Conservation (phyloP, 2,329 filamentous ascomycete genomes). For the Cladosporium sphaerospermum region DNA sequence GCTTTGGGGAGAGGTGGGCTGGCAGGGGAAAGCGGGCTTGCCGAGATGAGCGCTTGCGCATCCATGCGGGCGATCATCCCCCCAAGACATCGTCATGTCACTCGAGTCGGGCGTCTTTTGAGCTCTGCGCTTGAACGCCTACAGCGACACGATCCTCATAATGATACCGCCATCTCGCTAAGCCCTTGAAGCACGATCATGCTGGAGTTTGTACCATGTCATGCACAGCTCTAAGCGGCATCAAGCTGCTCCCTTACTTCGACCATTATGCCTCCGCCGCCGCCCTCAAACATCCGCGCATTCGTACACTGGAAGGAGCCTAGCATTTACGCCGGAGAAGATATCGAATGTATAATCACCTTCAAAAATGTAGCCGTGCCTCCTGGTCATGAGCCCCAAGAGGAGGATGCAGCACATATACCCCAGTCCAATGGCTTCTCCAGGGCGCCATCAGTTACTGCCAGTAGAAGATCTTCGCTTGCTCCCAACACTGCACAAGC, state of each 20-base stretch:
- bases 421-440: slow-evolving; percentile 29
- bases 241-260: slow-evolving; percentile 10
- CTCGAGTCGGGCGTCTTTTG: too few species aligned
- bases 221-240: slow-evolving; percentile 3
- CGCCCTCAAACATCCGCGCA: slow-evolving; percentile 74
- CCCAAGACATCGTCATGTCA: too few species aligned
- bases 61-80: too few species aligned
- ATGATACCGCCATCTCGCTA: neutral
- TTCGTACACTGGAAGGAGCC: slow-evolving; percentile 93
- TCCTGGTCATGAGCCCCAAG: slow-evolving; percentile 35
- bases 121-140: too few species aligned
- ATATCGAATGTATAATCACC: slow-evolving; percentile 90
- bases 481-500: slow-evolving; percentile 4
- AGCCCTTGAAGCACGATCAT: slow-evolving; percentile 1
- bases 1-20: too few species aligned
- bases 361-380: slow-evolving; percentile 72
- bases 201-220: slow-evolving; percentile 7
- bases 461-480: slow-evolving; percentile 11
- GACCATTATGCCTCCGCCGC: slow-evolving; percentile 7
- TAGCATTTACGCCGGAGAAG: slow-evolving; percentile 92
- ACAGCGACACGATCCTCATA: neutral
- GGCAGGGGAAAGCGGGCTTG: too few species aligned
- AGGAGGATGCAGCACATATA: slow-evolving; percentile 17
- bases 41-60: too few species aligned
- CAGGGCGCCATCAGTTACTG: slow-evolving; percentile 5